These are phyloP conservation scores for Vinca minor DNA, from an alignment of 257 asterid species.

Conservation along the genomic window DNA sequence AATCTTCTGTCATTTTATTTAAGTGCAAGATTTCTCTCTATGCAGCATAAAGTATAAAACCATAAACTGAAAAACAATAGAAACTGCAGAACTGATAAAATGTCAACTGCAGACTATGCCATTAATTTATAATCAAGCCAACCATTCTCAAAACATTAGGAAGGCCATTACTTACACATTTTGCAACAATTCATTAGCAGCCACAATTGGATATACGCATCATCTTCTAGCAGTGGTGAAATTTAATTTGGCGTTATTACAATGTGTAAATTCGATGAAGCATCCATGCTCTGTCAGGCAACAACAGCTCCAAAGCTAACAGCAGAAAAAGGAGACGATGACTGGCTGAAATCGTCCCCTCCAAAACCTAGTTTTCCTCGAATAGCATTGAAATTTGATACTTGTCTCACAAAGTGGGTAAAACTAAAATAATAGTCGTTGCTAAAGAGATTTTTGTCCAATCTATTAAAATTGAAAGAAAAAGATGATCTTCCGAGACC, in stretches of 20 bases:
- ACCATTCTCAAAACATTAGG: conserved; percentile 29
- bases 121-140: conserved; percentile 12
- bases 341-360: conserved; percentile 31
- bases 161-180: conserved; percentile 20
- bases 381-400: conserved; percentile 37
- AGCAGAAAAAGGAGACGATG: conserved; percentile 35
- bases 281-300: conserved; percentile 25
- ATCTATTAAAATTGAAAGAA: conserved; percentile 65
- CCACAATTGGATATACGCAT: conserved; percentile 14
- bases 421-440: conserved; percentile 45
- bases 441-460: conserved; percentile 56
- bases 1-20: too few relatives aligned
- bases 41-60: too few relatives aligned
- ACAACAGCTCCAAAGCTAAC: conserved; percentile 40
- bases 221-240: conserved; percentile 2
- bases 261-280: conserved; percentile 9
- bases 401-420: conserved; percentile 56
- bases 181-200: conserved; percentile 21
- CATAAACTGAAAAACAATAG: neutral
- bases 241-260: conserved; percentile 9
- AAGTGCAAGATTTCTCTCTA: too few relatives aligned
- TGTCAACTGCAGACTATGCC: neutral
- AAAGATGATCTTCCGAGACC: conserved; percentile 42
- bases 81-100: neutral
- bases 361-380: conserved; percentile 40